Evolutionary conservation across 2,329 filamentous ascomycete species (phyloP), one percentile per base, ranked within the genome.

Genomic region (Chalaropsis ovoidea): DNA sequence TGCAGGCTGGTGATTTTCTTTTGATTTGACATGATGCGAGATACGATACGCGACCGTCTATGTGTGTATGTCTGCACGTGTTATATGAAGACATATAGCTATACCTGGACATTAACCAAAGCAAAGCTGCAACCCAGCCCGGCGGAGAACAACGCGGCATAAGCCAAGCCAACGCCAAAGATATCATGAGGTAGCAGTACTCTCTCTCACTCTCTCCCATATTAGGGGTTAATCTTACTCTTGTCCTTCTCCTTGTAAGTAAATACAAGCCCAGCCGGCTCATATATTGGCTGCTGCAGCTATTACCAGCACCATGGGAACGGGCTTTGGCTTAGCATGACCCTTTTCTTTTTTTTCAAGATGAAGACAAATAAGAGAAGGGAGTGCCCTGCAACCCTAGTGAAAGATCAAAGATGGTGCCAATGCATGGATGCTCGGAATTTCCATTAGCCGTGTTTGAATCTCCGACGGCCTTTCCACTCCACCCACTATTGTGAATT

Each of bases 161-260:
- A 39, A 47, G 15, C 13, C 54, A 35, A 58, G 27, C 13, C 35
- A 4, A 19, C 39, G 54, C 54, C 27, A 58, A 58, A 58, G 54
- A 58, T 58, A 39, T 58, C 54, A n/a, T 7, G 24, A 58, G 54
- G 54, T 58, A 58, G 54, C 17, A 58, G 31, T 58, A 8, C 8
- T 39, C 54, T 17, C 31, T 8, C 31, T 31, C 31, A 31, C 3
- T 24, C 8, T 49, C 19, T 13, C 22, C 13, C 10, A 24, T 49
- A 24, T 49, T 13, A 49, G 47, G n/a, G 10, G 47, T 31, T 31
- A 31, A 31, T 31, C 31, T 31, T 31, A 31, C 31, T 31, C 2
- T 31, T 31, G 2, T 31, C 31, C 31, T 3, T 31, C 31, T 31
- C 31, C 31, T 31, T 31, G 31, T 31, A n/a, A n/a, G n/a, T n/a